Conservation (phyloP, 495 filamentous ascomycete species). For the Trichocladium uniseriatum region DNA sequence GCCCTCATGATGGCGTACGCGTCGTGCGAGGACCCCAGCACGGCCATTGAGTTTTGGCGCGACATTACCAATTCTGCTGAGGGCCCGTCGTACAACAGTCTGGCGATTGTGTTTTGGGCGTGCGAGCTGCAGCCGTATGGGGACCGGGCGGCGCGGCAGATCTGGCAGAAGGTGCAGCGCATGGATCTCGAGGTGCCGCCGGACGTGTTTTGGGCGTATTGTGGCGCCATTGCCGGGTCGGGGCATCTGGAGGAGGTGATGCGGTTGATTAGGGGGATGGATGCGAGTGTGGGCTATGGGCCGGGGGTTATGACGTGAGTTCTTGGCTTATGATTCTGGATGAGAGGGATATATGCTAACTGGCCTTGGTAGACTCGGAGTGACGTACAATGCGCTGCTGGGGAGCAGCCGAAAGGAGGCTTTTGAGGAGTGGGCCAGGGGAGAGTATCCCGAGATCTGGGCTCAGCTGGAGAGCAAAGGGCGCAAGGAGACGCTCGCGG, state of each 20-base stretch:
- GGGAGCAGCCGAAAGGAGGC: conserved; percentile 50
- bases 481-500: conserved; percentile 29
- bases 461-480: conserved; percentile 44
- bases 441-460: conserved; percentile 62
- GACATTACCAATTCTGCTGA: conserved; percentile 68
- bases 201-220: conserved; percentile 61
- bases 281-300: conserved; percentile 51
- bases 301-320: conserved; percentile 67
- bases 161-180: conserved; percentile 63
- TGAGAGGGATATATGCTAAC: too few relatives aligned
- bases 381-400: conserved; percentile 63
- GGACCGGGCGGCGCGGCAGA: conserved; percentile 55
- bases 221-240: conserved; percentile 63
- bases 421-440: conserved; percentile 62
- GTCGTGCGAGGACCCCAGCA: conserved; percentile 50
- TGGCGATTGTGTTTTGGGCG: conserved; percentile 67
- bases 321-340: too few relatives aligned
- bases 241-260: conserved; percentile 56
- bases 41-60: conserved; percentile 69
- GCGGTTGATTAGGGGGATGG: conserved; percentile 52
- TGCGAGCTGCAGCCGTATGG: conserved; percentile 60
- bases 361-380: conserved; percentile 45
- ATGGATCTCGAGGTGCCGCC: conserved; percentile 70
- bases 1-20: conserved; percentile 79
- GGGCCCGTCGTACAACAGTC: conserved; percentile 69